phyloP scores from a whole-genome alignment of 306 rosid genomes.

The Corylus avellana region DNA sequence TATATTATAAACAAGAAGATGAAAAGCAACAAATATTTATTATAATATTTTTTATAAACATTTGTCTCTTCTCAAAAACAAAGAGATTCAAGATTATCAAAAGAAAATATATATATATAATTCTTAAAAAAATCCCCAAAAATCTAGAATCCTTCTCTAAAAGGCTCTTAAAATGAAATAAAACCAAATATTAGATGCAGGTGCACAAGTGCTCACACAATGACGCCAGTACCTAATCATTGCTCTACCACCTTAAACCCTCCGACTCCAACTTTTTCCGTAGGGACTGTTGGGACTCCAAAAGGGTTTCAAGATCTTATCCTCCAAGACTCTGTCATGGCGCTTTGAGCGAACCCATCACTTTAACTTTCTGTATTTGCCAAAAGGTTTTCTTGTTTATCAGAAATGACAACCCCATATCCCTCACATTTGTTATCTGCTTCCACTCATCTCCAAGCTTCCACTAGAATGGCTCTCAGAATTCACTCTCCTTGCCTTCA shows the following conservation, averaged over 20 bases:
- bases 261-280: background rate
- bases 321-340: conserved; percentile 21
- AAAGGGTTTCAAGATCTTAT: conserved; percentile 34
- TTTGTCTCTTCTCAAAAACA: too few species aligned
- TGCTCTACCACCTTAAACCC: conserved; percentile 17
- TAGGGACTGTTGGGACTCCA: background rate
- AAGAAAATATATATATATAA: too few species aligned
- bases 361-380: background rate
- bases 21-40: too few species aligned
- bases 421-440: conserved; percentile 54
- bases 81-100: too few species aligned
- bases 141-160: too few species aligned
- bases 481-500: conserved; percentile 29
- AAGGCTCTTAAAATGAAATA: too few species aligned
- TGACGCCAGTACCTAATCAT: background rate
- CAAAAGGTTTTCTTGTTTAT: background rate
- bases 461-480: conserved; percentile 30
- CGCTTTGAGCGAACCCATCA: conserved; percentile 14
- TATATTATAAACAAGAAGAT: too few species aligned
- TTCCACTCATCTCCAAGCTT: conserved; percentile 42
- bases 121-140: too few species aligned
- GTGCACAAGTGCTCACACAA: background rate
- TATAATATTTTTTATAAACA: too few species aligned
- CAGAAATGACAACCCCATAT: conserved; percentile 49
- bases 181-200: background rate